Evolutionary conservation across 2,329 filamentous ascomycete species (phyloP).

Genomic region (Xylariaceae sp.): DNA sequence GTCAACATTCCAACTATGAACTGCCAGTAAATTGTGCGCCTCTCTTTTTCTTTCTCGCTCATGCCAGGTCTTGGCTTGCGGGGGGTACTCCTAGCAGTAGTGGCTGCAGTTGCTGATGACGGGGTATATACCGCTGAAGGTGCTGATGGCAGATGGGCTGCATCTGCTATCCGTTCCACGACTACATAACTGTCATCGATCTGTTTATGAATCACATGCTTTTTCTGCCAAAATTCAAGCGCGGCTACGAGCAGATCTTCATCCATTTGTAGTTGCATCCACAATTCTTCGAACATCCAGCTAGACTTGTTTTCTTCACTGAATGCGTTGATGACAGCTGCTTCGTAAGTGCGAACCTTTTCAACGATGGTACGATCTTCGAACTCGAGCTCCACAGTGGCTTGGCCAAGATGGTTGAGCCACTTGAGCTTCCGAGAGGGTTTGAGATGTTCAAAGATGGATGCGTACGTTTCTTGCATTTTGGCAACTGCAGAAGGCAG

Average conservation of each 20-base stretch:
- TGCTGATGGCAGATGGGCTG: constrained; percentile 22
- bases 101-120: constrained; percentile 15
- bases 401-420: constrained; percentile 77
- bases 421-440: constrained; percentile 81
- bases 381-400: constrained; percentile 76
- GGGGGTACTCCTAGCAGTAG: constrained; percentile 35
- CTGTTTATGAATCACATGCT: constrained; percentile 59
- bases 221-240: constrained; percentile 67
- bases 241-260: constrained; percentile 65
- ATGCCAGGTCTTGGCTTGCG: constrained; percentile 49
- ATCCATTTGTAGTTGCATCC: constrained; percentile 62
- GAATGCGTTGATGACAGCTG: constrained; percentile 83
- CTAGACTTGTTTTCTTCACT: constrained; percentile 30
- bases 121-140: constrained; percentile 18
- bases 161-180: constrained; percentile 58
- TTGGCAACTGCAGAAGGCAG: constrained; percentile 56
- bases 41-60: constrained; percentile 60
- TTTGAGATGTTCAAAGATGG: constrained; percentile 76
- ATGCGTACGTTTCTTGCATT: constrained; percentile 67
- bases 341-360: constrained; percentile 79
- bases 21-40: constrained; percentile 71
- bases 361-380: constrained; percentile 71
- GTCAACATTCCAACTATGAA: constrained; percentile 95
- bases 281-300: constrained; percentile 50
- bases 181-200: constrained; percentile 58